Conservation (phyloP, 2,329 filamentous ascomycete species). For the Colletotrichum theobromicola region DNA sequence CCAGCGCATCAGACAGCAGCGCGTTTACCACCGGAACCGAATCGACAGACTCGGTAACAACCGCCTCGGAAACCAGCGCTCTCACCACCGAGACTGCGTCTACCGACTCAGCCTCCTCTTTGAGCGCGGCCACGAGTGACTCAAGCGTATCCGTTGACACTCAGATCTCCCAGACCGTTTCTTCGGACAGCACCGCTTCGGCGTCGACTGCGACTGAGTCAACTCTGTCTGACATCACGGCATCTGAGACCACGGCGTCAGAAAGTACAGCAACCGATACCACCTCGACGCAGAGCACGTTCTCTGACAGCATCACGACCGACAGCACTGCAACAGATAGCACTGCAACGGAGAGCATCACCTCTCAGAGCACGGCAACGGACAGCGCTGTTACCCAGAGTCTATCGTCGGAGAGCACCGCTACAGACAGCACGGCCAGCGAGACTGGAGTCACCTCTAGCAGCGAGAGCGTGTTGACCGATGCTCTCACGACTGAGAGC, state of each 20-base stretch:
- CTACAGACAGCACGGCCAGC: not conserved
- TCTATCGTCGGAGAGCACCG: not conserved
- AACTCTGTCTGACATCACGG: not conserved
- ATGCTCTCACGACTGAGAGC: not conserved
- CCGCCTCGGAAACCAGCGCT: not conserved
- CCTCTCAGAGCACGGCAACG: not conserved
- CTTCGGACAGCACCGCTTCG: not conserved
- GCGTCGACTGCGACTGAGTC: not conserved
- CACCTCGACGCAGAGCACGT: not conserved
- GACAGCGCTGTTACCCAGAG: not conserved
- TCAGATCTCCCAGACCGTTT: not conserved
- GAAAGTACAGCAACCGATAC: not conserved
- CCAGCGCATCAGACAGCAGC: not conserved
- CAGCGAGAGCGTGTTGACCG: not conserved
- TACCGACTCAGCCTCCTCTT: not conserved
- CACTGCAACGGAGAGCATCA: not conserved
- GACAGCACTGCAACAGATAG: not conserved
- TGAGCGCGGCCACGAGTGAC: not conserved
- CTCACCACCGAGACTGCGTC: not conserved
- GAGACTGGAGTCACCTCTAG: not conserved
- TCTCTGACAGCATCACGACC: not conserved
- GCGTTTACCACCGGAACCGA: rapidly evolving
- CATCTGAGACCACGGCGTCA: not conserved
- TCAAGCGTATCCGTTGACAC: not conserved
- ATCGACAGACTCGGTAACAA: not conserved